Conservation (phyloP, 257 asterid species). For the Nicotiana otophora region DNA sequence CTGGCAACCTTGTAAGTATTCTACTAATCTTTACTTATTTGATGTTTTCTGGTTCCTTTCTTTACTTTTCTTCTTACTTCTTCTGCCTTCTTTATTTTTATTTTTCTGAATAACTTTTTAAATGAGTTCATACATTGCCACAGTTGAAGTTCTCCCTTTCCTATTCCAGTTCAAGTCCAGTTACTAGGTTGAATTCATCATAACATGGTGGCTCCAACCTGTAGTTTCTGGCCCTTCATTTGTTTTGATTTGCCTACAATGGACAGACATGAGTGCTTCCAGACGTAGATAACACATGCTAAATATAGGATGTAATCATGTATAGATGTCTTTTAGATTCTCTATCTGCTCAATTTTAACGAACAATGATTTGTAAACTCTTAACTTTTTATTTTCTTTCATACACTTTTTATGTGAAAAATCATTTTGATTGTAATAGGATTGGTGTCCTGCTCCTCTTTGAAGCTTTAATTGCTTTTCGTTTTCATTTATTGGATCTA, state of each 20-base stretch:
- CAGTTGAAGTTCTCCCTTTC: background rate
- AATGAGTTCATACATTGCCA: background rate
- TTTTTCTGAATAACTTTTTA: background rate
- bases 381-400: background rate
- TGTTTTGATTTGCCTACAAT: background rate
- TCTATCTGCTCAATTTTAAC: background rate
- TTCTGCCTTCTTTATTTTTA: too few relatives aligned
- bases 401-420: background rate
- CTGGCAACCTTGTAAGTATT: conserved; percentile 53
- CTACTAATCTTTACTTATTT: conserved; percentile 1
- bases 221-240: background rate
- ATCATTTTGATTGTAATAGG: background rate
- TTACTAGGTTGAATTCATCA: background rate
- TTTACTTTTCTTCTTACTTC: background rate
- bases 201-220: background rate
- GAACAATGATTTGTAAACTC: background rate
- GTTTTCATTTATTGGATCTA: background rate
- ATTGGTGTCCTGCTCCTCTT: background rate
- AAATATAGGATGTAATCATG: background rate
- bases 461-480: background rate
- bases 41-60: background rate
- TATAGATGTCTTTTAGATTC: background rate
- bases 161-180: conserved; percentile 1
- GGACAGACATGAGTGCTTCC: background rate
- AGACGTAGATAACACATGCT: too few relatives aligned